A percentile compares a stretch with the other conserved stretches of the same genome.
Evolutionary conservation across 1,284 basidiomycete species (phyloP).

Genomic region (Leccinum fuscescens): DNA sequence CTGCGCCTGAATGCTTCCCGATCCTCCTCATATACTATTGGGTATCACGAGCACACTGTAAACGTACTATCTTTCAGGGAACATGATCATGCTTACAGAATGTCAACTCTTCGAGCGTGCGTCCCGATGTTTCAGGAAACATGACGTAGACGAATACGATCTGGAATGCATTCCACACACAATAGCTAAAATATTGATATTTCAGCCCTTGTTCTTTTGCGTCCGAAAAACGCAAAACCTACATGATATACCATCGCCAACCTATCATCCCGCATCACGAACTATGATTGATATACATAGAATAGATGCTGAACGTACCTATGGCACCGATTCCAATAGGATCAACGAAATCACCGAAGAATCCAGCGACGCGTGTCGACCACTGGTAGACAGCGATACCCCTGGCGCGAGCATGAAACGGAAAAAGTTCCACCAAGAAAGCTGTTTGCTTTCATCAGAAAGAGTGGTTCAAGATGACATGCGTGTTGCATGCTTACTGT

Average conservation of each 20-base stretch:
- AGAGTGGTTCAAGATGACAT: not conserved
- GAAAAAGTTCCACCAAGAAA: constrained; percentile 28
- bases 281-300: too few species aligned
- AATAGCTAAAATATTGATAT: constrained; percentile 30
- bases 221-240: not conserved
- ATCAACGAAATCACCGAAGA: constrained; percentile 14
- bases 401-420: constrained; percentile 19
- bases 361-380: constrained; percentile 11
- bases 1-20: constrained; percentile 1
- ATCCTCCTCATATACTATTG: constrained; percentile 17
- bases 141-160: constrained; percentile 49
- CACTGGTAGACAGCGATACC: constrained; percentile 20
- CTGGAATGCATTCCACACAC: constrained; percentile 46
- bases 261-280: constrained; percentile 7
- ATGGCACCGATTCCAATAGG: constrained; percentile 19
- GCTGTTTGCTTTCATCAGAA: constrained; percentile 9
- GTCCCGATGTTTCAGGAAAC: constrained; percentile 54
- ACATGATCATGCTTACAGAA: constrained; percentile 45
- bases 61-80: too few species aligned
- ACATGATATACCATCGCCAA: constrained; percentile 25
- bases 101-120: constrained; percentile 57
- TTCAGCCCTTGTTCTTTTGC: not conserved
- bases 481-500: not conserved
- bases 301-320: constrained; percentile 6
- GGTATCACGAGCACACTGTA: not conserved